Percentiles rank a stretch among this genome's conserved stretches.
These are phyloP conservation scores for Fusarium equiseti DNA, from an alignment of 2,329 filamentous ascomycete genomes.

Conservation along the genomic window DNA sequence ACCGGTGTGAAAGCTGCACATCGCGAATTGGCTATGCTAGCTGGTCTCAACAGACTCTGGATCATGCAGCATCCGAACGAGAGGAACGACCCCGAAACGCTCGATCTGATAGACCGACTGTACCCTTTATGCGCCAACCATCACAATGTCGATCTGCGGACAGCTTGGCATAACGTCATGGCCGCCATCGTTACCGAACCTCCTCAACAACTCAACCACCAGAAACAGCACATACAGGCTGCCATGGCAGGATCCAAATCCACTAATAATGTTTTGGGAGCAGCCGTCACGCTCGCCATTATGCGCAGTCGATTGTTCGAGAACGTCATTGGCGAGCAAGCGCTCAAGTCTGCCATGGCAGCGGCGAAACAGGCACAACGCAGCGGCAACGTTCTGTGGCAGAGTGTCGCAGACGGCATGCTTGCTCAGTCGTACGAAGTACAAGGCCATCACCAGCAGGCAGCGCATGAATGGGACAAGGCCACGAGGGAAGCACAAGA, in stretches of 20 bases:
- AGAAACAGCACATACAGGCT: conserved; percentile 81
- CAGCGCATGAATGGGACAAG: conserved; percentile 55
- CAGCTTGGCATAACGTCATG: conserved; percentile 81
- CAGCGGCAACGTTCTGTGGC: conserved; percentile 80
- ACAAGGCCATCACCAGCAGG: conserved; percentile 70
- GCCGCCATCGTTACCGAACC: conserved; percentile 74
- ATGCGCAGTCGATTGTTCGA: conserved; percentile 88
- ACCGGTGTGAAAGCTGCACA: conserved; percentile 63
- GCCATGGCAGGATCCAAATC: conserved; percentile 77
- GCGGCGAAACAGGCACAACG: conserved; percentile 75
- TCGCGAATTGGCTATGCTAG: conserved; percentile 74
- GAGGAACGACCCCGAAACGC: conserved; percentile 68
- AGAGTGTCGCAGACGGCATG: conserved; percentile 84
- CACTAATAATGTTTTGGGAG: conserved; percentile 80
- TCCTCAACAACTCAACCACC: conserved; percentile 76
- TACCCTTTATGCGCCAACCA: conserved; percentile 76
- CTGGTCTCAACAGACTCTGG: conserved; percentile 76
- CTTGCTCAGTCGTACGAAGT: conserved; percentile 80
- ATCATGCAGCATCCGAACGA: conserved; percentile 75
- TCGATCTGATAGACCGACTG: conserved; percentile 72
- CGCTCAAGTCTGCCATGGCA: conserved; percentile 79
- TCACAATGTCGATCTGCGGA: conserved; percentile 79
- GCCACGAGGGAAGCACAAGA: conserved; percentile 58
- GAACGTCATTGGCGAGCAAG: conserved; percentile 83
- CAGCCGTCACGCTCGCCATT: conserved; percentile 85